Conservation (phyloP, 2,329 filamentous ascomycete species). For the Cylindrodendrum hubeiense region DNA sequence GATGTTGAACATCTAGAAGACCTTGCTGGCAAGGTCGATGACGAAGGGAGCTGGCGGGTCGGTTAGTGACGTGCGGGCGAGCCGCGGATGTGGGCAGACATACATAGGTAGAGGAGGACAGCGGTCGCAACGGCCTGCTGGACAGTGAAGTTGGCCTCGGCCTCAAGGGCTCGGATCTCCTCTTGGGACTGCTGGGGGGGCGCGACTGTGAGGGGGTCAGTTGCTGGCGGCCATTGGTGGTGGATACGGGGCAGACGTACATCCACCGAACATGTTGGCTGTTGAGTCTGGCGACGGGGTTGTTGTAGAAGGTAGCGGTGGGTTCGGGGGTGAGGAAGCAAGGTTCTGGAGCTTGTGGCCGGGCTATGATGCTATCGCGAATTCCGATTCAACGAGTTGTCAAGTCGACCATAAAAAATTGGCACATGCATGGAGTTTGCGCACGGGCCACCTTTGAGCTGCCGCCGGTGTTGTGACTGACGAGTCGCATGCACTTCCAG, state of each 20-base stretch:
- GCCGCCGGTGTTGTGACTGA: background rate
- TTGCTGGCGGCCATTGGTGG: conserved; percentile 2
- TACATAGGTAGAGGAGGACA: conserved; percentile 82
- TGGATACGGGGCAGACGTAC: conserved; percentile 54
- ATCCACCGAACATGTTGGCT: conserved; percentile 73
- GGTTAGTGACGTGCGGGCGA: conserved; percentile 20
- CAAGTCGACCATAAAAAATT: conserved; percentile 35
- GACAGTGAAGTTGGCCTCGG: conserved; percentile 74
- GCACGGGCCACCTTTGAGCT: conserved; percentile 29
- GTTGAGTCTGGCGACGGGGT: background rate
- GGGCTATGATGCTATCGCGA: conserved; percentile 44
- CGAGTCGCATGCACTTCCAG: background rate
- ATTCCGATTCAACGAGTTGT: conserved; percentile 17
- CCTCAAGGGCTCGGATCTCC: conserved; percentile 78
- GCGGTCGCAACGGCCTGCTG: conserved; percentile 75
- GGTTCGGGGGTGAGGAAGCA: conserved; percentile 11
- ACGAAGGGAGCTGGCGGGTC: conserved; percentile 65
- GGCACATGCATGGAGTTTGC: conserved; percentile 5
- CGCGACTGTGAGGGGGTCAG: conserved; percentile 62
- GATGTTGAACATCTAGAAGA: conserved; percentile 50
- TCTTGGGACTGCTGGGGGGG: conserved; percentile 77
- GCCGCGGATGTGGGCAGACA: conserved; percentile 45
- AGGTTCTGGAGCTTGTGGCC: conserved; percentile 18
- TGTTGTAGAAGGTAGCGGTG: conserved; percentile 1
- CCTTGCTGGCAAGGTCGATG: conserved; percentile 63